Evolutionary conservation across 2,329 filamentous ascomycete species (phyloP).

Genomic region (Byssochlamys sp.): DNA sequence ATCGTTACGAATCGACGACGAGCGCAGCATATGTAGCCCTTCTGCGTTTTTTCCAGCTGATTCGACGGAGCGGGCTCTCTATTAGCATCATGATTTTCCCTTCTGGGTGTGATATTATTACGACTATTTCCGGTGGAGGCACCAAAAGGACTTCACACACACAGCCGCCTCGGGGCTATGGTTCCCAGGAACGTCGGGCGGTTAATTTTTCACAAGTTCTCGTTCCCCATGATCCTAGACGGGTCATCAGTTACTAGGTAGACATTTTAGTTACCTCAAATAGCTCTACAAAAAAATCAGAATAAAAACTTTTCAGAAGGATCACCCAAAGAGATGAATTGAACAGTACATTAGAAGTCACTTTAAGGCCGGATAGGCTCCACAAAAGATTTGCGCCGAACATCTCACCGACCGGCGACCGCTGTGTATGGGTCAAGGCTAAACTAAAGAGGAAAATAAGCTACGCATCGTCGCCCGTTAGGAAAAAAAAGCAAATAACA

Average conservation of each 20-base stretch:
- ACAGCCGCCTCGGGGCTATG: not conserved
- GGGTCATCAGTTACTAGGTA: not conserved
- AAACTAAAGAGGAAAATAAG: not conserved
- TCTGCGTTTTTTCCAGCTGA: not conserved
- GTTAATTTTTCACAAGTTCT: not conserved
- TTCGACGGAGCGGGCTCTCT: not conserved
- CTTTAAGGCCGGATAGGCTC: not conserved
- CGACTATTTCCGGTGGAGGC: not conserved
- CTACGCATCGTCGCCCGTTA: not conserved
- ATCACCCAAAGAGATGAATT: not conserved
- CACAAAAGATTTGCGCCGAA: not conserved
- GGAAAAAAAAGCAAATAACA: not conserved
- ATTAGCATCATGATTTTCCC: not conserved
- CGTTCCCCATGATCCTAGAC: not conserved
- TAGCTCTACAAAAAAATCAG: not conserved
- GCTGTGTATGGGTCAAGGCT: not conserved
- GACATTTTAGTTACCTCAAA: not conserved
- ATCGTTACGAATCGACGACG: conserved; percentile 13
- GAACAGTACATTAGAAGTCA: not conserved
- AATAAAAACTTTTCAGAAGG: not conserved
- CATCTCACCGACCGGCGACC: not conserved
- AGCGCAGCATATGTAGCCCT: not conserved
- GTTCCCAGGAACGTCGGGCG: not conserved
- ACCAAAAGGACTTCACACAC: not conserved
- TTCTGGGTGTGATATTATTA: not conserved